These are phyloP conservation scores for Danielozyma ontarioensis DNA, from an alignment of 805 yeast genomes.

Conservation along the genomic window DNA sequence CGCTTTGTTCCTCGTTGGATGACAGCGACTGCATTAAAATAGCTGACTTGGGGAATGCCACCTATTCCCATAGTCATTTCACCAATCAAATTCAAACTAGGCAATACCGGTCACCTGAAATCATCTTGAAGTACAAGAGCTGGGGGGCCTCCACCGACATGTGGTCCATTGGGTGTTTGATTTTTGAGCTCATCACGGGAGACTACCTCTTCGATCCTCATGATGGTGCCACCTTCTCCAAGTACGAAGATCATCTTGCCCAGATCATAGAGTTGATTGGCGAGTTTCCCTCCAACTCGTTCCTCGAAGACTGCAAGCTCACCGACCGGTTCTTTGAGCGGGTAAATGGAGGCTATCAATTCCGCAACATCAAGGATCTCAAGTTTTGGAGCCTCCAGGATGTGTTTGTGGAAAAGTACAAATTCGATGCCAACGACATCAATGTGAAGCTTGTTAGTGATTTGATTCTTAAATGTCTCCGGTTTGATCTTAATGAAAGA, in stretches of 20 bases:
- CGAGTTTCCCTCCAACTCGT: slow-evolving; percentile 33
- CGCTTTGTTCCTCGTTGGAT: slow-evolving; percentile 29
- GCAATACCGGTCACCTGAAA: slow-evolving; percentile 92
- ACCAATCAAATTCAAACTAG: slow-evolving; percentile 89
- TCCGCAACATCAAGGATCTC: slow-evolving; percentile 42
- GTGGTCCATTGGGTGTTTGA: slow-evolving; percentile 56
- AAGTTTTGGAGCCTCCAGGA: slow-evolving; percentile 48
- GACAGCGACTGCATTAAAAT: slow-evolving; percentile 54
- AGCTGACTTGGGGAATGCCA: slow-evolving; percentile 92
- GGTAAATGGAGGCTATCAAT: slow-evolving; percentile 30
- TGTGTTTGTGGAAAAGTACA: slow-evolving; percentile 47
- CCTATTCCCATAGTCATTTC: slow-evolving; percentile 75
- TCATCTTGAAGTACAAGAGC: slow-evolving; percentile 25
- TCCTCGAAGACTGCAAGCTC: slow-evolving; percentile 34
- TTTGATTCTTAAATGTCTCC: slow-evolving; percentile 47
- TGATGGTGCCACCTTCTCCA: slow-evolving; percentile 39
- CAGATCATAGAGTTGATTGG: slow-evolving; percentile 55
- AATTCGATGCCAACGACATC: slow-evolving; percentile 29
- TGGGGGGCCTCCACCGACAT: slow-evolving; percentile 64
- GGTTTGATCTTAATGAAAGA: slow-evolving; percentile 43
- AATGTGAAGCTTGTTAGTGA: slow-evolving; percentile 37
- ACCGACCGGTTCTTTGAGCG: slow-evolving; percentile 35
- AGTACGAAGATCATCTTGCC: slow-evolving; percentile 61
- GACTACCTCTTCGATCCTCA: slow-evolving; percentile 62
- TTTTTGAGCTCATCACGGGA: slow-evolving; percentile 57